Evolutionary conservation across 495 filamentous ascomycete species (phyloP).

Genomic region (Neurospora sp.): DNA sequence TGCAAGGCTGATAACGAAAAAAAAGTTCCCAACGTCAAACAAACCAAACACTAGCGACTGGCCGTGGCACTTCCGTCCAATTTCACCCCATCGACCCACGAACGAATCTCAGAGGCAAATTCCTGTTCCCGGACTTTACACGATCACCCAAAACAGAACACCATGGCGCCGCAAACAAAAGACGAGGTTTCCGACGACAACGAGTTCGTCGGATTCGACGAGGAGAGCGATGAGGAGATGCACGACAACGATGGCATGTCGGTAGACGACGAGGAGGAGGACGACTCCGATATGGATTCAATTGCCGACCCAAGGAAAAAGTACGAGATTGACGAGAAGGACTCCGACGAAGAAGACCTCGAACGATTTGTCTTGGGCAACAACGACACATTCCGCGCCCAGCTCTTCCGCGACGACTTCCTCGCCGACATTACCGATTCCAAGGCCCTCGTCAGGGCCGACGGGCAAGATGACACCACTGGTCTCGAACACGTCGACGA

Average conservation of each 20-base stretch:
- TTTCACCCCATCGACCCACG: background rate
- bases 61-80: slow-evolving; percentile 2
- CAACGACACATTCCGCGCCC: slow-evolving; percentile 63
- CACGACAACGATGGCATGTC: slow-evolving; percentile 3
- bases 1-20: slow-evolving; percentile 23
- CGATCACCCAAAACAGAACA: background rate
- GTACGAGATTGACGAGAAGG: slow-evolving; percentile 46
- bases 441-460: slow-evolving; percentile 21
- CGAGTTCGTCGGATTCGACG: slow-evolving; percentile 26
- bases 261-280: slow-evolving; percentile 23
- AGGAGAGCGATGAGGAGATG: slow-evolving; percentile 16
- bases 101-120: background rate
- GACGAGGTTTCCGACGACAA: slow-evolving; percentile 18
- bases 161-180: slow-evolving; percentile 7
- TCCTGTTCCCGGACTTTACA: background rate
- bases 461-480: slow-evolving; percentile 18
- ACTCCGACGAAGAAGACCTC: slow-evolving; percentile 71
- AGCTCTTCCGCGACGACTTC: slow-evolving; percentile 43
- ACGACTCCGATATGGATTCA: background rate
- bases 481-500: slow-evolving; percentile 47
- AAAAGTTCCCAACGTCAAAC: slow-evolving; percentile 18
- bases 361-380: slow-evolving; percentile 83
- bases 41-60: slow-evolving; percentile 1
- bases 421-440: slow-evolving; percentile 19
- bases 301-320: background rate